Percentiles rank a stretch among this genome's conserved stretches.
These are phyloP conservation scores for Nadsonia starkeyi-henricii DNA, from an alignment of 1,139 yeast genomes.

Conservation along the genomic window DNA sequence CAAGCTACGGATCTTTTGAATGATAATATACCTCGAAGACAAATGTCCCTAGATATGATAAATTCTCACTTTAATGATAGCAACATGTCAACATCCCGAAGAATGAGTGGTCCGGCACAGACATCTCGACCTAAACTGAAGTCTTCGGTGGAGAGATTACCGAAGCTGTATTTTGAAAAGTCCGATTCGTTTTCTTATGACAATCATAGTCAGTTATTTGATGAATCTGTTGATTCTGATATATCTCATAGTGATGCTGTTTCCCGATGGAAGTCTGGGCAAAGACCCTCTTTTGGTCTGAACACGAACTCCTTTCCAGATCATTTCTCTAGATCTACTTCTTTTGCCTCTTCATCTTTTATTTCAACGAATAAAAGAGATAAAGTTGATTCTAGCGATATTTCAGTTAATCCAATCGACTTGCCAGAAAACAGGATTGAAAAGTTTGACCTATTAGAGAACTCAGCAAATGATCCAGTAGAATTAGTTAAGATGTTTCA, in stretches of 20 bases:
- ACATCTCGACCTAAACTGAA: background rate
- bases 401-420: slow-evolving; percentile 5
- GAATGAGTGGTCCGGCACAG: slow-evolving; percentile 1
- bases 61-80: slow-evolving; percentile 12
- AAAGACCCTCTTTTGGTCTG: background rate
- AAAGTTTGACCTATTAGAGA: background rate
- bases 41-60: slow-evolving; percentile 8
- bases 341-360: background rate
- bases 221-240: background rate
- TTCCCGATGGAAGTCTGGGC: background rate
- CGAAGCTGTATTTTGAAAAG: background rate
- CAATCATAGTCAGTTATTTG: background rate
- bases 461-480: slow-evolving; percentile 2
- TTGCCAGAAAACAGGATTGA: background rate
- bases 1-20: background rate
- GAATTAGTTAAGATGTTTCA: background rate
- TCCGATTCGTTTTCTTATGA: background rate
- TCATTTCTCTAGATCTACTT: background rate
- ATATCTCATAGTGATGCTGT: background rate
- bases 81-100: slow-evolving; percentile 12
- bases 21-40: background rate
- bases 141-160: background rate
- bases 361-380: slow-evolving; percentile 4
- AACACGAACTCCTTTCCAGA: background rate
- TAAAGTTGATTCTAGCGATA: slow-evolving; percentile 6